phyloP scores from a whole-genome alignment of 192 early-diverging fungal species.

The Spizellomyces sp. region DNA sequence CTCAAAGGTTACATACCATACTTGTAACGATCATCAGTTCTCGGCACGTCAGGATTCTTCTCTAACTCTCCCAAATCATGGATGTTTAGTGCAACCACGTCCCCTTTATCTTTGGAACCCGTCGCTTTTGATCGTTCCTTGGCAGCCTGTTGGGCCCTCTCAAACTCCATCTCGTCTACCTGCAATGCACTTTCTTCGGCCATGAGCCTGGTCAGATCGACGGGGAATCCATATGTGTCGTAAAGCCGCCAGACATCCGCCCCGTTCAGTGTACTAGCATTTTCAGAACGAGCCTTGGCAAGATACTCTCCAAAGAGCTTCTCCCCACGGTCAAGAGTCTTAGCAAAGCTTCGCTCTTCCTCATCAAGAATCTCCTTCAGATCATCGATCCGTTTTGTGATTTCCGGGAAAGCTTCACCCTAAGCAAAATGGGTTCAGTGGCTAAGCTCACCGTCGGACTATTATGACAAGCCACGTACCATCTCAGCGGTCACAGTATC shows the following conservation, averaged over 20 bases:
- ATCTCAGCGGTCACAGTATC: conserved; percentile 90
- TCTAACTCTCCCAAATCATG: conserved; percentile 89
- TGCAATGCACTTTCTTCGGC: conserved; percentile 91
- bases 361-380: conserved; percentile 96
- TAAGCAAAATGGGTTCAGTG: conserved; percentile 24
- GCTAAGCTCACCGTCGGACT: not conserved
- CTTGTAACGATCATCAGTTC: conserved; percentile 87
- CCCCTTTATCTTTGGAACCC: conserved; percentile 54
- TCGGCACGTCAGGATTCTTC: conserved; percentile 66
- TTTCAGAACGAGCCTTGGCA: conserved; percentile 63
- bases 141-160: conserved; percentile 73
- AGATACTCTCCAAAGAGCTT: conserved; percentile 85
- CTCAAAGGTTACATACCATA: conserved; percentile 59
- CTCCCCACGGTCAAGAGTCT: conserved; percentile 96
- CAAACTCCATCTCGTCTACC: conserved; percentile 85
- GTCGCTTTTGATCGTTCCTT: conserved; percentile 70
- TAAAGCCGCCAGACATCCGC: conserved; percentile 96
- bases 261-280: conserved; percentile 70
- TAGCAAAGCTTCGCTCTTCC: conserved; percentile 93
- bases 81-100: conserved; percentile 81
- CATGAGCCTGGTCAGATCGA: conserved; percentile 96
- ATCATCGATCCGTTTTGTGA: conserved; percentile 69
- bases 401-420: conserved; percentile 91
- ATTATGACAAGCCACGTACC: conserved; percentile 49
- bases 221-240: conserved; percentile 98